These are phyloP conservation scores for Fusarium abutilonis DNA, from an alignment of 2,329 filamentous ascomycete species.

Conservation along the genomic window DNA sequence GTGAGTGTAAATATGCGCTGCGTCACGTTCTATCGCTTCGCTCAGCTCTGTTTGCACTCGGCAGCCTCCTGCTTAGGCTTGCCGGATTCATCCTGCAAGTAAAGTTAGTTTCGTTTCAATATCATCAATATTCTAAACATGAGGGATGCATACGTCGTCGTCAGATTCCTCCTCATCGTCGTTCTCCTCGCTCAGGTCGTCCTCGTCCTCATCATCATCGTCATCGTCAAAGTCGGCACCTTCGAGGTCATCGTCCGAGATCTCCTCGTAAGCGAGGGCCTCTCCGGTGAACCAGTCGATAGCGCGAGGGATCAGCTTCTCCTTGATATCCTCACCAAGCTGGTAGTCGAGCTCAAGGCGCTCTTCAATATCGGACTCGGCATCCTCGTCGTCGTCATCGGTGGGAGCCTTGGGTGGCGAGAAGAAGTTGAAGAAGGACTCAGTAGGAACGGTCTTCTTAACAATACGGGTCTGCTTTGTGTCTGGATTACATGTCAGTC, in stretches of 20 bases:
- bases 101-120: slow-evolving; percentile 17
- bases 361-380: slow-evolving; percentile 92
- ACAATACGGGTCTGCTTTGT: slow-evolving; percentile 99
- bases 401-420: slow-evolving; percentile 88
- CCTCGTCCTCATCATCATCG: slow-evolving; percentile 92
- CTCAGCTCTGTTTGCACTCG: slow-evolving; percentile 95
- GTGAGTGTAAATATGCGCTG: slow-evolving; percentile 35
- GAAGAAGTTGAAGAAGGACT: slow-evolving; percentile 99
- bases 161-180: slow-evolving; percentile 85
- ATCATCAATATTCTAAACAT: not conserved
- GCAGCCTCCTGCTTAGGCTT: slow-evolving; percentile 95
- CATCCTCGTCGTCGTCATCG: slow-evolving; percentile 76
- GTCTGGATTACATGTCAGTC: slow-evolving; percentile 64
- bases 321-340: slow-evolving; percentile 98
- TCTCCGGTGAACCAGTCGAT: slow-evolving; percentile 99
- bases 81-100: slow-evolving; percentile 77
- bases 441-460: slow-evolving; percentile 98
- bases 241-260: slow-evolving; percentile 83
- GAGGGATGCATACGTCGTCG: slow-evolving; percentile 69
- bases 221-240: slow-evolving; percentile 88
- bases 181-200: slow-evolving; percentile 83
- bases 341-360: slow-evolving; percentile 98
- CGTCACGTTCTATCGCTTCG: slow-evolving; percentile 50
- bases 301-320: slow-evolving; percentile 97
- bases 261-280: slow-evolving; percentile 94